A percentile compares a stretch with the other conserved stretches of the same genome.
These are phyloP conservation scores for Penicillium malachiteum DNA, from an alignment of 495 filamentous ascomycete genomes.

Conservation along the genomic window DNA sequence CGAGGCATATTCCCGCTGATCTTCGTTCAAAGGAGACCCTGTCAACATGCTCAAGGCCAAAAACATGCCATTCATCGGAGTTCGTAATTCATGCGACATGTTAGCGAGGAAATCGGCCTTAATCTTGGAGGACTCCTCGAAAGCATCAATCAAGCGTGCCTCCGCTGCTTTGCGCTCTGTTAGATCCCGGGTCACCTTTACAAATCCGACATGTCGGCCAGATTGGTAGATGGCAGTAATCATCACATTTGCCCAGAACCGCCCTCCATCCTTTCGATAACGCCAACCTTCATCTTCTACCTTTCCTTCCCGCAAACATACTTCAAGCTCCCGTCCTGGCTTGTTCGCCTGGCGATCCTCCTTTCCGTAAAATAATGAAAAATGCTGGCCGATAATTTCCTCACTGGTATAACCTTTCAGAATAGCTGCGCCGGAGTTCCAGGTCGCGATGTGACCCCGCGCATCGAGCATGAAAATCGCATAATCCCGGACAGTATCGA, in stretches of 20 bases:
- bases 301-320: slow-evolving; percentile 58
- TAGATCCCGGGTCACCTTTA: slow-evolving; percentile 64
- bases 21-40: slow-evolving; percentile 61
- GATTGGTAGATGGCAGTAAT: slow-evolving; percentile 60
- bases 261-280: slow-evolving; percentile 58
- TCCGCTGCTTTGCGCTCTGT: slow-evolving; percentile 62
- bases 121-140: slow-evolving; percentile 62
- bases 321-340: slow-evolving; percentile 44
- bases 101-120: slow-evolving; percentile 71
- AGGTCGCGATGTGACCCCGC: slow-evolving; percentile 56
- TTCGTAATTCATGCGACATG: slow-evolving; percentile 90
- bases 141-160: slow-evolving; percentile 56
- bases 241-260: slow-evolving; percentile 68
- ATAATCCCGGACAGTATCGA: slow-evolving; percentile 66
- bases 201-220: slow-evolving; percentile 60
- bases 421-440: slow-evolving; percentile 60
- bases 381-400: slow-evolving; percentile 63
- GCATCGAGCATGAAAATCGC: slow-evolving; percentile 68
- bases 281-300: slow-evolving; percentile 69
- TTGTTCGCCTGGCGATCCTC: slow-evolving; percentile 55
- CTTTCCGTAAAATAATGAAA: slow-evolving; percentile 59
- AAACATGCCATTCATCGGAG: slow-evolving; percentile 74
- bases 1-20: slow-evolving; percentile 72
- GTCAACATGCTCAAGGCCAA: slow-evolving; percentile 69
- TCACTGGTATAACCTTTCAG: slow-evolving; percentile 57